phyloP scores from a whole-genome alignment of 176 grass and related monocot genomes.

The Chloris gayana region DNA sequence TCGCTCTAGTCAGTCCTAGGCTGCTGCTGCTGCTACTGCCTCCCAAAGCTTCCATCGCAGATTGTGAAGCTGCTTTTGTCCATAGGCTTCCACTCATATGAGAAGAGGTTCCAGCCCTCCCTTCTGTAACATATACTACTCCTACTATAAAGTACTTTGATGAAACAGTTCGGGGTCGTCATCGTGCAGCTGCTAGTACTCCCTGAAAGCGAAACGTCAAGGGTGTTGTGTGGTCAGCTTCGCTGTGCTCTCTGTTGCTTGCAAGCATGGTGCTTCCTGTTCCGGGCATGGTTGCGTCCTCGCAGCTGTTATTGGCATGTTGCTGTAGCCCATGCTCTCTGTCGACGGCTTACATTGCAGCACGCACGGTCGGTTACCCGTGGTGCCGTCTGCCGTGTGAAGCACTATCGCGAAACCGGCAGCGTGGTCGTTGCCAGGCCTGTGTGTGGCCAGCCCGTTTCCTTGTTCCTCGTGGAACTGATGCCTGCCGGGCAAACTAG shows the following conservation, averaged over 20 bases:
- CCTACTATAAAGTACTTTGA: too few species aligned
- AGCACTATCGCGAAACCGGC: neutral
- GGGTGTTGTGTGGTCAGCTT: neutral
- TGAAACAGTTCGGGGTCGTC: neutral
- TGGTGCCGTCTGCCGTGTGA: constrained; percentile 23
- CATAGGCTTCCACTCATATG: constrained; percentile 62
- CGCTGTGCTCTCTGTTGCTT: neutral
- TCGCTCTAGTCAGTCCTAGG: constrained; percentile 37
- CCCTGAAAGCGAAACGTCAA: neutral
- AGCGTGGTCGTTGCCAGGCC: neutral
- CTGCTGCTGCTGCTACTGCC: neutral
- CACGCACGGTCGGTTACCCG: too few species aligned
- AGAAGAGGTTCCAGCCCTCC: constrained; percentile 50
- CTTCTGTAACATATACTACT: constrained; percentile 27
- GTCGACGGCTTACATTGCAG: neutral
- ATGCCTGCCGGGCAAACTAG: constrained; percentile 3
- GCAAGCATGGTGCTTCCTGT: neutral
- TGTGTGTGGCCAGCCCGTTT: neutral
- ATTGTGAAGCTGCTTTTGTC: constrained; percentile 68
- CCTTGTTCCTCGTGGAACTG: neutral
- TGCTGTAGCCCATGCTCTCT: neutral
- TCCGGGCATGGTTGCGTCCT: neutral
- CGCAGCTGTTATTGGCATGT: neutral
- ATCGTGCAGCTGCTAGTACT: neutral
- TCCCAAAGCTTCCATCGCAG: constrained; percentile 52